phyloP scores from a whole-genome alignment of 1,139 yeast species.

The Hansenula lynferdii region DNA sequence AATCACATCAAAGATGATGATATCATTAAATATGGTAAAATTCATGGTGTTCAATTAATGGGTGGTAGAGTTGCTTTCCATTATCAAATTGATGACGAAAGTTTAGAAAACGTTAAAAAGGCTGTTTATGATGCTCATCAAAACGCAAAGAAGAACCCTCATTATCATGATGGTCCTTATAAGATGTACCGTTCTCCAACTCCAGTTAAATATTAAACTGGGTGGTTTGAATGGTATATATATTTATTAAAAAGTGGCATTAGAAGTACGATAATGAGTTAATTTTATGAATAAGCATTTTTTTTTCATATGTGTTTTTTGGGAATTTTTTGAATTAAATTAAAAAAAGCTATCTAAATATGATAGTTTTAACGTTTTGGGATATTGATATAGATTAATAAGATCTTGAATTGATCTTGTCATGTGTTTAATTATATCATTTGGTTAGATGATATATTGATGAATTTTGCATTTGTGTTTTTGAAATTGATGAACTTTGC shows the following conservation, averaged over 20 bases:
- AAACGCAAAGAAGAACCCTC: constrained; percentile 39
- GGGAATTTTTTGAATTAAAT: neutral
- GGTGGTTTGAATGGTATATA: neutral
- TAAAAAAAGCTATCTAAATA: neutral
- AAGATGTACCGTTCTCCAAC: constrained; percentile 34
- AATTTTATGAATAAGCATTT: constrained; percentile 4
- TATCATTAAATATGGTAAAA: constrained; percentile 50
- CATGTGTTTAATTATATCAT: too few species aligned
- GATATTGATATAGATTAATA: too few species aligned
- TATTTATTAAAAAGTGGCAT: constrained; percentile 20
- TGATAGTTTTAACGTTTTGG: neutral
- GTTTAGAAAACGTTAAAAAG: constrained; percentile 59
- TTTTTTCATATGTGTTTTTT: constrained; percentile 4
- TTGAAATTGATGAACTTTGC: neutral
- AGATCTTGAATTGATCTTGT: too few species aligned
- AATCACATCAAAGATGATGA: constrained; percentile 56
- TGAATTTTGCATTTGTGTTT: neutral
- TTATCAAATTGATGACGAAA: constrained; percentile 65
- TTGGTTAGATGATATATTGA: too few species aligned
- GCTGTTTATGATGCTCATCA: constrained; percentile 57
- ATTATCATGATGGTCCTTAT: constrained; percentile 34
- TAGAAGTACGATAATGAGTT: constrained; percentile 12
- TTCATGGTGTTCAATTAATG: constrained; percentile 61
- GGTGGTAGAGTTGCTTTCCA: constrained; percentile 84
- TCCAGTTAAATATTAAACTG: constrained; percentile 22